Conservation (phyloP, 1,284 basidiomycete genomes). For the Meira miltonrushii region DNA sequence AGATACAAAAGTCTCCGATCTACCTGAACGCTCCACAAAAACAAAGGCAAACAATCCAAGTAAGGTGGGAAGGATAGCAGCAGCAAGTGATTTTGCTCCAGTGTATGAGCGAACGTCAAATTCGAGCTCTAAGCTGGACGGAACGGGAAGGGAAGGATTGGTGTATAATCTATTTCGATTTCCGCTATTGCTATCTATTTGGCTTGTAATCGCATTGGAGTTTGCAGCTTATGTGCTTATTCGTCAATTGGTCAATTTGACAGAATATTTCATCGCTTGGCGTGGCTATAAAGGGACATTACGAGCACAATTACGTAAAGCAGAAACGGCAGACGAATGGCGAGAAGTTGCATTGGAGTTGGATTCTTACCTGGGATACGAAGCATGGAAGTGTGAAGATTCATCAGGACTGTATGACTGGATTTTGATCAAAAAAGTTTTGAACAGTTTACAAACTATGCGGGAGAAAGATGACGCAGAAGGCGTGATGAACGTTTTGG, state of each 20-base stretch:
- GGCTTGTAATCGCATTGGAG: slow-evolving; percentile 75
- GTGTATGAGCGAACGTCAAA: slow-evolving; percentile 35
- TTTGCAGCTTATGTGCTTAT: slow-evolving; percentile 78
- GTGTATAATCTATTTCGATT: slow-evolving; percentile 40
- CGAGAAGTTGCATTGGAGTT: slow-evolving; percentile 71
- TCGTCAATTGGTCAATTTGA: slow-evolving; percentile 68
- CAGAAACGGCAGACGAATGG: slow-evolving; percentile 73
- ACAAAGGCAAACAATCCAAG: slow-evolving; percentile 1
- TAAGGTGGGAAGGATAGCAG: slow-evolving; percentile 14
- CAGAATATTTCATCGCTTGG: slow-evolving; percentile 59
- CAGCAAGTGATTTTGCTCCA: slow-evolving; percentile 41
- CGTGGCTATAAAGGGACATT: slow-evolving; percentile 74
- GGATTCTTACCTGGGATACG: slow-evolving; percentile 59
- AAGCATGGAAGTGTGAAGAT: slow-evolving; percentile 45
- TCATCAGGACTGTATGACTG: slow-evolving; percentile 48
- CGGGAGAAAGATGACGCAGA: slow-evolving; percentile 67
- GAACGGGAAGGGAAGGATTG: slow-evolving; percentile 40
- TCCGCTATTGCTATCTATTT: slow-evolving; percentile 64
- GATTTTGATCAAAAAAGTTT: slow-evolving; percentile 49
- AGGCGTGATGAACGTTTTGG: slow-evolving; percentile 77
- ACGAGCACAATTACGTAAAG: slow-evolving; percentile 68
- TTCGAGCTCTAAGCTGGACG: slow-evolving; percentile 15
- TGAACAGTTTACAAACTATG: slow-evolving; percentile 63
- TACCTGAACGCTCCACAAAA: background rate
- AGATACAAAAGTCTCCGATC: background rate